Evolutionary conservation across 1,284 basidiomycete genomes (phyloP).

Genomic region (Cerrena zonata): DNA sequence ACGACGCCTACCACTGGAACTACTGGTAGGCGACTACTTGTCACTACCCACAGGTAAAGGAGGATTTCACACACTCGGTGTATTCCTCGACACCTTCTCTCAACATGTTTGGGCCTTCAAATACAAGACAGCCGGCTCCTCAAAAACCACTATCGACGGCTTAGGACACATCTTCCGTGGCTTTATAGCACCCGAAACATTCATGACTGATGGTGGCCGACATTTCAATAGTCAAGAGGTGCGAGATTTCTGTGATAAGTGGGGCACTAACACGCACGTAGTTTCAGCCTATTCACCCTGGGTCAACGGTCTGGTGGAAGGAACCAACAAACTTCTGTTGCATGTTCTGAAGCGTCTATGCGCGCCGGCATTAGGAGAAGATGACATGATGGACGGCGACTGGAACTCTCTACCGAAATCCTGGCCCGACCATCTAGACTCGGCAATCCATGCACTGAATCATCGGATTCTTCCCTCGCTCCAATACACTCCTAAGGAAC

Average conservation of each 20-base stretch:
- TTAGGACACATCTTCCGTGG: constrained; percentile 21
- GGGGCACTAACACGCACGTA: constrained; percentile 19
- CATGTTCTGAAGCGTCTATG: constrained; percentile 26
- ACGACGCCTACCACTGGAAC: constrained; percentile 30
- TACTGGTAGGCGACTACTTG: constrained; percentile 31
- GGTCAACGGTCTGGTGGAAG: constrained; percentile 34
- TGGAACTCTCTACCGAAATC: constrained; percentile 12
- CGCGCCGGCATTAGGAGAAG: constrained; percentile 27
- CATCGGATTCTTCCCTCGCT: constrained; percentile 18
- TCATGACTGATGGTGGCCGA: constrained; percentile 34
- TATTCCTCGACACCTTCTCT: constrained; percentile 26
- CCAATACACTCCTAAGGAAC: constrained; percentile 26
- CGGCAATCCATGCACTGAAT: constrained; percentile 25
- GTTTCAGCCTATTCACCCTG: constrained; percentile 35
- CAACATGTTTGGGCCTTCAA: constrained; percentile 26
- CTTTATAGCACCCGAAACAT: constrained; percentile 24
- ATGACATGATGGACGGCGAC: constrained; percentile 15
- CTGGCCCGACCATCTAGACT: constrained; percentile 32
- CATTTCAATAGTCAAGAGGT: constrained; percentile 35
- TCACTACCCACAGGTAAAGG: constrained; percentile 30
- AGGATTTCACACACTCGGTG: constrained; percentile 23
- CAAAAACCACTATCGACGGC: constrained; percentile 20
- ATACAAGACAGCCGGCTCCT: constrained; percentile 21
- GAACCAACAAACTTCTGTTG: constrained; percentile 28
- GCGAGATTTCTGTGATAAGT: constrained; percentile 20